Percentiles rank a stretch among this genome's conserved stretches.
phyloP scores from a whole-genome alignment of 2,329 filamentous ascomycete genomes.

The Pseudocercospora vitis region DNA sequence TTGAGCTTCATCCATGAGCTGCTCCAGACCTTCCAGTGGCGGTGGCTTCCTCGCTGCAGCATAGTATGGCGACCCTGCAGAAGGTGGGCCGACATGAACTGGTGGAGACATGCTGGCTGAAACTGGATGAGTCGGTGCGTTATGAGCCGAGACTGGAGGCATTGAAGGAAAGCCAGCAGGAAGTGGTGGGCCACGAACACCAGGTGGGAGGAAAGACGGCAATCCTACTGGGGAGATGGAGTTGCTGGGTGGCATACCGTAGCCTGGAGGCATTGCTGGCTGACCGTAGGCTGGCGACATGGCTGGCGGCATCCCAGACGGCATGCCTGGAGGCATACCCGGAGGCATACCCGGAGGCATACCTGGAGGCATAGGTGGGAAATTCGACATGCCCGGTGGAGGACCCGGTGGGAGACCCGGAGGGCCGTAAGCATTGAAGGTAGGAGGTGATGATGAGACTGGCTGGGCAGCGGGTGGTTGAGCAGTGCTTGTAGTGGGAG shows the following conservation, averaged over 20 bases:
- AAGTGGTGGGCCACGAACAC: background rate
- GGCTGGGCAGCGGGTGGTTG: background rate
- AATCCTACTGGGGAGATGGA: background rate
- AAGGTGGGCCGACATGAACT: background rate
- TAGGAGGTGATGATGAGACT: background rate
- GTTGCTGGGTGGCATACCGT: background rate
- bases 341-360: slow-evolving; percentile 3
- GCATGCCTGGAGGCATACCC: background rate
- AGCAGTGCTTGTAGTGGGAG: background rate
- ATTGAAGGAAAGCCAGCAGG: background rate
- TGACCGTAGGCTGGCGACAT: background rate
- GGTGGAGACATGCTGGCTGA: background rate
- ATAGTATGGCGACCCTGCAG: too few relatives aligned
- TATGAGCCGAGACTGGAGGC: background rate
- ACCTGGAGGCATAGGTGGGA: slow-evolving; percentile 1
- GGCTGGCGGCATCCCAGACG: background rate
- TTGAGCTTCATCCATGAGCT: background rate
- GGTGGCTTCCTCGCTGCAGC: too few relatives aligned
- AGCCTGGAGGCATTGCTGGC: background rate
- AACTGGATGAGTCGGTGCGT: background rate
- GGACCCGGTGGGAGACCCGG: background rate
- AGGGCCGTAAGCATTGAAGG: background rate
- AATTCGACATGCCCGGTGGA: too few relatives aligned
- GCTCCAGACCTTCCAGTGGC: too few relatives aligned
- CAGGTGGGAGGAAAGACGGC: background rate